Conservation (phyloP, 2,329 filamentous ascomycete genomes). For the Aspergillus proliferans region DNA sequence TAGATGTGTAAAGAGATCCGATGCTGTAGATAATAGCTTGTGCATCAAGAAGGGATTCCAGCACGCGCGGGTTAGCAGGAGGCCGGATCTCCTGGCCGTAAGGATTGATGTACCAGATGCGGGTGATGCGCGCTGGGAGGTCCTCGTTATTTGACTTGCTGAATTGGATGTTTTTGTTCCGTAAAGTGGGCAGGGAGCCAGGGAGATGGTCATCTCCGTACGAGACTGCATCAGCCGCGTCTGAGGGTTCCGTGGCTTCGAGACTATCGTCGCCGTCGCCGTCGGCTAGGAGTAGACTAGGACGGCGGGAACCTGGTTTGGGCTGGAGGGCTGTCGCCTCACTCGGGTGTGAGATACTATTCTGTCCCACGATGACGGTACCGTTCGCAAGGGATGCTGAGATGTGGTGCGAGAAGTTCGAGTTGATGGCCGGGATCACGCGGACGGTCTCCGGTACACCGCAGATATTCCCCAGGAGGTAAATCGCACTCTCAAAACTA, state of each 20-base stretch:
- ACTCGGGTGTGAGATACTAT: slow-evolving; percentile 81
- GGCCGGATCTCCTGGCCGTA: slow-evolving; percentile 95
- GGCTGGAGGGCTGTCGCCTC: slow-evolving; percentile 51
- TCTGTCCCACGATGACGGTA: slow-evolving; percentile 78
- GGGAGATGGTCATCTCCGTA: slow-evolving; percentile 44
- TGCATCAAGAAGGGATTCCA: slow-evolving; percentile 60
- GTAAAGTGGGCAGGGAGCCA: slow-evolving; percentile 68
- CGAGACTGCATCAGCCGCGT: slow-evolving; percentile 27
- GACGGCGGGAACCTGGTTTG: slow-evolving; percentile 21
- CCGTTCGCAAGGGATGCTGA: slow-evolving; percentile 73
- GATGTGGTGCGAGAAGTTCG: slow-evolving; percentile 93
- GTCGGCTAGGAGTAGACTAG: slow-evolving; percentile 32
- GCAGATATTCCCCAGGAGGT: slow-evolving; percentile 80
- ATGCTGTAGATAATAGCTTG: slow-evolving; percentile 81
- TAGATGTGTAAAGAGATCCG: slow-evolving; percentile 85
- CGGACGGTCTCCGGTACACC: slow-evolving; percentile 67
- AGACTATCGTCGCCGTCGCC: slow-evolving; percentile 21
- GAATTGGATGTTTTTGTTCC: slow-evolving; percentile 75
- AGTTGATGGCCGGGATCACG: slow-evolving; percentile 86
- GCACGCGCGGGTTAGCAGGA: slow-evolving; percentile 71
- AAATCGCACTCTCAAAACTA: slow-evolving; percentile 87
- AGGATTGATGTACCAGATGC: slow-evolving; percentile 96
- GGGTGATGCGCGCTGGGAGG: slow-evolving; percentile 67
- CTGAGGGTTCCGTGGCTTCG: slow-evolving; percentile 22
- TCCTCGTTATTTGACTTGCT: slow-evolving; percentile 75